Base-by-base conservation (phyloP, 208 protist species). In the Trypanosoma platydactyli region DNA sequence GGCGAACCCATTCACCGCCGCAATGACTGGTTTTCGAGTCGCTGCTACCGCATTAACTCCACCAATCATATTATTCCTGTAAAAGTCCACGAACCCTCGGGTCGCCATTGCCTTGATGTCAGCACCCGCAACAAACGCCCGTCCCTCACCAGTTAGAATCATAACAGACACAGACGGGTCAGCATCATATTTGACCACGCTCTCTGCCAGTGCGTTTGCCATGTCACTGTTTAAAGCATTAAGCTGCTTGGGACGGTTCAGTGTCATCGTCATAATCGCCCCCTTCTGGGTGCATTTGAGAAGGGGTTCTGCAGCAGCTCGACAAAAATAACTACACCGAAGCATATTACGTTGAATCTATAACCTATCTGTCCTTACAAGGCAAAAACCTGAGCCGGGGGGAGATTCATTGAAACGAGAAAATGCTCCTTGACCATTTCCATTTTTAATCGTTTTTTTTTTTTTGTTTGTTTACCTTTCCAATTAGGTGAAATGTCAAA, bases 31-130 rank as follows among this genome's bases (percentile, higher is more conserved):
- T 60, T 95, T 93, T 38, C 62, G 66, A 29, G 96, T 71, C 0
- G n/a, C 50, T 24, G 76, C 65, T 1, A 98, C 46, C 20, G 71
- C 77, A 27, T 81, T 64, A 41, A 96, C 79, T n/a, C 78, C 59
- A 24, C 25, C 44, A 42, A 98, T 81, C 38, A 96, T 83, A 76
- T 94, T 81, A 30, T 65, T 54, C 35, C 82, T 76, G 58, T 95
- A 79, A 30, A 80, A 76, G 11, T 98, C 91, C 33, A 81, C 70
- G 56, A 93, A 96, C 30, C 35, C 81, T 53, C 74, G 61, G 15
- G 81, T 68, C 49, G 71, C 62, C 97, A 99, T 98, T 57, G 92
- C 78, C 73, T 98, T 98, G 65, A 98, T 98, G 74, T 99, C 96
- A 3, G 97, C 97, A 48, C 97, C 97, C 5, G 96, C 95, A 40